Percentiles rank a stretch among this genome's conserved stretches.
Conservation (phyloP, 2,329 filamentous ascomycete species). For the Sphaerostilbella broomeana region DNA sequence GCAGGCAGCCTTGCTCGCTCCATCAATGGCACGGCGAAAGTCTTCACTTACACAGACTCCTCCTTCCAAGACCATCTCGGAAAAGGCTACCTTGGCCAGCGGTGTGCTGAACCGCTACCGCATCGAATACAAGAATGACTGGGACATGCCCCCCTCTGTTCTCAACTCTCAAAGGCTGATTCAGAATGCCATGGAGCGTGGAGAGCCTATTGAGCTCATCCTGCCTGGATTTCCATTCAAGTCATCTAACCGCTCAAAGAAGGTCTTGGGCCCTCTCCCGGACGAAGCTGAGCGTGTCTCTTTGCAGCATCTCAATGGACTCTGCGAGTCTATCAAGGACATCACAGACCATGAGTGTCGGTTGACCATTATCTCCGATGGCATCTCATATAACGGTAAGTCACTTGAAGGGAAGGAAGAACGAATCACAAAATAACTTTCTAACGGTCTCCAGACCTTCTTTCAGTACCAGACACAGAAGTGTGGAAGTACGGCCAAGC, state of each 20-base stretch:
- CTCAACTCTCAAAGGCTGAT: constrained; percentile 1
- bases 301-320: constrained; percentile 31
- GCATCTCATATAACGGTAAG: constrained; percentile 23
- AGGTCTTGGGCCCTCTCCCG: constrained; percentile 30
- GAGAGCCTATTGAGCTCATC: constrained; percentile 9
- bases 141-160: background rate
- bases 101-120: constrained; percentile 2
- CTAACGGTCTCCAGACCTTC: constrained; percentile 31
- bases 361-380: constrained; percentile 35
- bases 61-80: background rate
- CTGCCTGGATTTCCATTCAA: constrained; percentile 19
- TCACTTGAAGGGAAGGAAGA: too few relatives aligned
- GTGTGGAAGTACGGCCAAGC: constrained; percentile 35
- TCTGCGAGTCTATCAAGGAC: constrained; percentile 32
- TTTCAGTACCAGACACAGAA: constrained; percentile 33
- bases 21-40: background rate
- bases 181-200: background rate
- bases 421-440: too few relatives aligned
- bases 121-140: constrained; percentile 4
- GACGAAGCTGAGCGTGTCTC: constrained; percentile 38
- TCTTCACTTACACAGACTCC: background rate
- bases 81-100: background rate
- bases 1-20: background rate
- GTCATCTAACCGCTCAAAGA: constrained; percentile 22
- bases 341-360: constrained; percentile 34